Percentiles rank a stretch among this genome's conserved stretches.
Conservation (phyloP, 192 early-diverging fungal genomes). For the Linderina pennispora region DNA sequence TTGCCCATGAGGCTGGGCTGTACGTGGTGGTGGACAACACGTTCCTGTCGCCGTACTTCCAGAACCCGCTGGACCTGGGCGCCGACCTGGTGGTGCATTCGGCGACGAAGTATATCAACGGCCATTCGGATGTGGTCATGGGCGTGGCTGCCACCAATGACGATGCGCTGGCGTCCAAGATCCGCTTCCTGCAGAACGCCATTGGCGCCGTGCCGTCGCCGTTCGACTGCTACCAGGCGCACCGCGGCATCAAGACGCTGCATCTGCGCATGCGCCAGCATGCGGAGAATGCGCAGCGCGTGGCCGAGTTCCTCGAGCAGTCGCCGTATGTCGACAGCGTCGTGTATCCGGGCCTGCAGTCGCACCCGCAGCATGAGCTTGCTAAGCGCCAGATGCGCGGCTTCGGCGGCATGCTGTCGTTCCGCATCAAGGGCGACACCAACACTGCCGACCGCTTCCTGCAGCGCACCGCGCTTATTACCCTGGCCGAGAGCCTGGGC, state of each 20-base stretch:
- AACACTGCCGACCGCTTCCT: constrained; percentile 82
- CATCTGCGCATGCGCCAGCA: constrained; percentile 93
- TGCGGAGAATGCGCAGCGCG: constrained; percentile 71
- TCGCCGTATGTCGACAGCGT: constrained; percentile 71
- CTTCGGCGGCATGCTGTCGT: constrained; percentile 95
- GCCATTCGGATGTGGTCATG: constrained; percentile 98
- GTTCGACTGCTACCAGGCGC: constrained; percentile 96
- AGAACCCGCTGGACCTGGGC: constrained; percentile 82
- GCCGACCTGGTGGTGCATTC: constrained; percentile 98
- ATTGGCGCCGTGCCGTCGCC: constrained; percentile 92
- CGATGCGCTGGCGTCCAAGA: constrained; percentile 63
- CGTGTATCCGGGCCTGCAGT: constrained; percentile 88
- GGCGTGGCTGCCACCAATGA: constrained; percentile 83
- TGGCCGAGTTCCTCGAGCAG: constrained; percentile 76
- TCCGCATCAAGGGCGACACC: constrained; percentile 82
- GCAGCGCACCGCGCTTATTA: constrained; percentile 70
- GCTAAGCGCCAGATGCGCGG: constrained; percentile 85
- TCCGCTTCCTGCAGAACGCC: constrained; percentile 95
- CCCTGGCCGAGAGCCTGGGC: constrained; percentile 93
- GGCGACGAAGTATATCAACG: constrained; percentile 98
- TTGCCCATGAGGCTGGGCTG: constrained; percentile 57
- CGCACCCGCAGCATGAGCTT: constrained; percentile 88
- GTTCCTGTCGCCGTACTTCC: constrained; percentile 83
- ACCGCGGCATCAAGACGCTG: constrained; percentile 93
- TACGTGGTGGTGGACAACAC: constrained; percentile 82